Conservation (phyloP, 495 filamentous ascomycete species). For the Aspergillus incahuasiensis region DNA sequence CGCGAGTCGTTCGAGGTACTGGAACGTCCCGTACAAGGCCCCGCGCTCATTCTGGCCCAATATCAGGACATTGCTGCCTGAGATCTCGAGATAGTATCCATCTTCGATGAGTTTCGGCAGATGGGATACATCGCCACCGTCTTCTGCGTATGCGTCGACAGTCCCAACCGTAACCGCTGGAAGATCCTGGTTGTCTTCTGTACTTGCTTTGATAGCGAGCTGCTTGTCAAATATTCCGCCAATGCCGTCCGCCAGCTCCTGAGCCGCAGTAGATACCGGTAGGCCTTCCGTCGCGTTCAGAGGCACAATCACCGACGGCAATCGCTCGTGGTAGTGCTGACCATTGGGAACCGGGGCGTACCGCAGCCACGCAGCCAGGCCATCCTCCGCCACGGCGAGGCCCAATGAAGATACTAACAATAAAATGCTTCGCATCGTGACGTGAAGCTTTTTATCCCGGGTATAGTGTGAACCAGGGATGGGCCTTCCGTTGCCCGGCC, state of each 20-base stretch:
- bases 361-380: neutral
- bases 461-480: too few relatives aligned
- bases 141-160: neutral
- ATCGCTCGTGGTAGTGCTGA: neutral
- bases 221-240: neutral
- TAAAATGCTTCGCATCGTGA: neutral
- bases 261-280: neutral
- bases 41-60: constrained; percentile 65
- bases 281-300: neutral
- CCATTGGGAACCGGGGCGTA: neutral
- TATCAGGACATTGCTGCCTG: constrained; percentile 47
- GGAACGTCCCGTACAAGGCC: constrained; percentile 64
- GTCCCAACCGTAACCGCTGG: neutral
- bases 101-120: neutral
- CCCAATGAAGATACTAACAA: neutral
- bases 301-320: neutral
- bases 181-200: neutral
- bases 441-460: too few relatives aligned
- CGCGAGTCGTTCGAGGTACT: constrained; percentile 60
- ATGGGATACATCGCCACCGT: neutral
- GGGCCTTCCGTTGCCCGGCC: too few relatives aligned
- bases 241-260: neutral
- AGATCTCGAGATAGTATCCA: constrained; percentile 21
- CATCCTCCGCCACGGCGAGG: neutral
- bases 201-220: neutral